Base-by-base conservation (phyloP, 2,329 filamentous ascomycete genomes). In the Fusarium aywerte region DNA sequence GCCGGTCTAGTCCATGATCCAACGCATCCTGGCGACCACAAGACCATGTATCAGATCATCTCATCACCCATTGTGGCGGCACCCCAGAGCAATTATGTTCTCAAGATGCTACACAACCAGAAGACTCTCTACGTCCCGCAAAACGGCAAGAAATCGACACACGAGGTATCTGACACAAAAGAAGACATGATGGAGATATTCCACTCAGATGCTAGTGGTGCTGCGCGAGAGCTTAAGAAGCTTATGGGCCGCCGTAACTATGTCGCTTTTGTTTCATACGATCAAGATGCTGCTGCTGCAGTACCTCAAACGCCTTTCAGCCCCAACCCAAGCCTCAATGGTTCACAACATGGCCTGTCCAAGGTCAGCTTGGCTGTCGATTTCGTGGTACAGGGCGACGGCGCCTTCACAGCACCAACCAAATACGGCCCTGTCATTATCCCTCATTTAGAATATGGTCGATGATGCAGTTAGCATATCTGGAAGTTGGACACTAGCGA, bases 161-260 rank as follows among this genome's bases (percentile, higher is more conserved):
- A 93, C 63, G 86, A 90, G 67, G 86, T 92, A 2, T 91, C 90
- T 3, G 96, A 99, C 77, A 99, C 96, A 44, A 98, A 99, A 80
- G 96, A 99, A 79, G 96, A 99, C 80, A 99, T 99, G 96, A 97
- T 99, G 92, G 96, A 99, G 82, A 96, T 99, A 70, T 99, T 99
- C 85, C 93, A 96, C 74, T 92, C 90, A 9, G 96, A 99, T 73
- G 93, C 96, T 16, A 92, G 90, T 53, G 95, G 96, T n/a, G 83
- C 88, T 33, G 84, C 89, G 1, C 86, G 94, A 44, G 95, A 97
- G 78, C 84, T 94, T 75, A 94, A 94, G 81, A 92, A 95, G 75
- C 86, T 99, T 50, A 99, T 99, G 93, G 93, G 91, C 1, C 85
- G 95, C 39, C 85, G 96, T 59, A 98, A 97, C 76, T 99, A 98